Base-by-base conservation (phyloP, 441 rosid genomes). In the Brassica balearica region DNA sequence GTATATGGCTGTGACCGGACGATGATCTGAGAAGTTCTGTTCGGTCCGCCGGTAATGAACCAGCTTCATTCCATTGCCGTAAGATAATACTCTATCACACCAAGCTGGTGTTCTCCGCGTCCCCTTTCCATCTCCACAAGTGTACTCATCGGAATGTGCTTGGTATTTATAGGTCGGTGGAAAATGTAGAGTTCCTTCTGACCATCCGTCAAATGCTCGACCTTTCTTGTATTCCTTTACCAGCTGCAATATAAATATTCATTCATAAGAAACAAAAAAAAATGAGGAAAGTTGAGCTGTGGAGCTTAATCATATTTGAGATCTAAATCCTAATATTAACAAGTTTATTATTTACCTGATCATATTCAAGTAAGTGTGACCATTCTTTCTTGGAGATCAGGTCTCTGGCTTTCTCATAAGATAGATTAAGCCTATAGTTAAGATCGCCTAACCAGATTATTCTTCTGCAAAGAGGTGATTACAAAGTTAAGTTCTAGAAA, bases 161-260 rank as follows among this genome's bases (percentile, higher is more conserved):
- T 93, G 97, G 71, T 96, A 96, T 82, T 96, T 96, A 66, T 96
- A 96, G 4, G 99, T 96, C 15, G 99, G 99, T 46, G 98, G 82
- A 80, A 96, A 96, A 38, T 77, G 82, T 71, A 91, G 60, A 68
- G 80, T 72, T 56, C 97, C 99, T 88, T 96, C 99, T 0, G 88
- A 83, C 99, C 99, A 96, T 82, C 99, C 99, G 72, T 92, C 97
- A 82, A 96, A 96, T 36, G 89, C 83, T 60, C 83, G 79, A 73
- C 97, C 97, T 91, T 90, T 96, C 80, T 84, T 88, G 74, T 89
- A 82, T 78, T 96, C 97, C 61, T 75, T 84, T 56, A 86, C 82
- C 56, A 93, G 92, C 99, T 96, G 88, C 65, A 80, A 83, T 46
- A 66, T 23, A 12, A 6, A 61, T 25, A 25, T 61, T 22, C 32